A percentile compares a stretch with the other conserved stretches of the same genome.
Evolutionary conservation across 148 eudicot species (phyloP).

Genomic region (Cornus suecica): DNA sequence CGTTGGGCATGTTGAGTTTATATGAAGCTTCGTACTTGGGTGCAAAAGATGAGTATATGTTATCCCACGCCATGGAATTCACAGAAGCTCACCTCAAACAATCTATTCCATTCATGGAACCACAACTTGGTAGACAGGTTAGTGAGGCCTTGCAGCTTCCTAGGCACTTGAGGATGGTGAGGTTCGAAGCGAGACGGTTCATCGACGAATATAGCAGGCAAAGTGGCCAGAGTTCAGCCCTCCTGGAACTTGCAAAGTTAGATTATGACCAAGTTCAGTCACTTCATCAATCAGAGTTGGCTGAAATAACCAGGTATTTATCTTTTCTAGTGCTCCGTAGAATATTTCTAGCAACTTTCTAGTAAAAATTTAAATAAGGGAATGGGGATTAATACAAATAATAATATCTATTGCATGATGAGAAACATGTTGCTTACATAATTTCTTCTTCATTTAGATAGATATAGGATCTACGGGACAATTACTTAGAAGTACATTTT

Average conservation of each 20-base stretch:
- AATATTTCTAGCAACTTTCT: too few species aligned
- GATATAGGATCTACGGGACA: too few species aligned
- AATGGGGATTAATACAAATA: background rate
- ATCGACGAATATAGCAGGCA: conserved; percentile 20
- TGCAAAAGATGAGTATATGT: background rate
- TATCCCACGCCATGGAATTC: conserved; percentile 15
- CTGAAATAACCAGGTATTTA: conserved; percentile 24
- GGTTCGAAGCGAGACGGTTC: conserved; percentile 28
- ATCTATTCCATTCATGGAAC: conserved; percentile 5
- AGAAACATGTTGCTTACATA: background rate
- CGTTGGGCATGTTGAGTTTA: conserved; percentile 16
- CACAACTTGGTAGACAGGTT: conserved; percentile 7
- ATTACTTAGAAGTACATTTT: too few species aligned
- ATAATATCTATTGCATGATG: background rate
- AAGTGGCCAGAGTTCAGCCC: conserved; percentile 11
- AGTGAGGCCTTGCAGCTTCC: conserved; percentile 24
- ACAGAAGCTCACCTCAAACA: conserved; percentile 16
- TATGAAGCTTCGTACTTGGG: conserved; percentile 14
- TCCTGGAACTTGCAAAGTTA: conserved; percentile 29
- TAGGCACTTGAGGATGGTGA: conserved; percentile 32
- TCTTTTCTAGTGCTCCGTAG: background rate
- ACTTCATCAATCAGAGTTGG: conserved; percentile 24
- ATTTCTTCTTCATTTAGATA: too few species aligned
- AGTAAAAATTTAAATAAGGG: background rate
- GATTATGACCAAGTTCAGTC: conserved; percentile 31